A percentile compares a stretch with the other conserved stretches of the same genome.
Evolutionary conservation across 176 grass and related monocot genomes (phyloP).

Genomic region (Juncus effusus): DNA sequence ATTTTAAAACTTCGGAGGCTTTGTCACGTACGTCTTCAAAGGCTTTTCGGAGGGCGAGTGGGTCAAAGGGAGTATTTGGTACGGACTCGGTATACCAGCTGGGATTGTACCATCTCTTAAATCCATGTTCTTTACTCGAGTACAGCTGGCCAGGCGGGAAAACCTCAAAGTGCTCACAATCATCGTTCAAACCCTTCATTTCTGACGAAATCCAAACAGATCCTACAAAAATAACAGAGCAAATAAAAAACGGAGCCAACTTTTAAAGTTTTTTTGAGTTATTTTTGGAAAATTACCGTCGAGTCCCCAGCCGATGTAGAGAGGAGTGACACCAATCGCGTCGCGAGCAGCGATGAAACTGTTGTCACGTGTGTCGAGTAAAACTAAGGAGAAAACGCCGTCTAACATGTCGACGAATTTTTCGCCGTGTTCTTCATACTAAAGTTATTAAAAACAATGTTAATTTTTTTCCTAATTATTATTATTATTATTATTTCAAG

Average conservation of each 20-base stretch:
- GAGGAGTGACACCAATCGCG: conserved; percentile 85
- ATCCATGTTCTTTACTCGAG: conserved; percentile 56
- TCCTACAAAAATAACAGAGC: conserved; percentile 22
- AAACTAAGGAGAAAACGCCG: conserved; percentile 93
- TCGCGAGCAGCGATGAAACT: conserved; percentile 80
- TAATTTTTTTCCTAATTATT: too few relatives aligned
- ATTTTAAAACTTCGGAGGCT: too few relatives aligned
- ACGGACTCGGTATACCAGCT: conserved; percentile 64
- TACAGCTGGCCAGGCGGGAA: conserved; percentile 85
- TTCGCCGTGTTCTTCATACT: conserved; percentile 94
- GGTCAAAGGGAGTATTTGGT: conserved; percentile 50
- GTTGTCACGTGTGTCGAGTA: conserved; percentile 66
- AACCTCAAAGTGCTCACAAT: conserved; percentile 70
- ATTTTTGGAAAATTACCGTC: conserved; percentile 49
- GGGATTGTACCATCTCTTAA: conserved; percentile 80
- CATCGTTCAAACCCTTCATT: conserved; percentile 90
- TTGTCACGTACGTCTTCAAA: conserved; percentile 63
- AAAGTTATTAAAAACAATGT: conserved; percentile 3
- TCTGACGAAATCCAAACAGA: conserved; percentile 90
- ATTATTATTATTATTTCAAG: neutral
- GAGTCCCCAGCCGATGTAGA: conserved; percentile 93
- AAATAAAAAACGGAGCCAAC: neutral
- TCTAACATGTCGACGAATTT: conserved; percentile 86
- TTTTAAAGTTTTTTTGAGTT: conserved; percentile 5
- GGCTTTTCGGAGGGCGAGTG: conserved; percentile 60